Percentiles rank a stretch among this genome's conserved stretches.
Evolutionary conservation across 768 basidiomycete species (phyloP).

Genomic region (Leccinum broughii): DNA sequence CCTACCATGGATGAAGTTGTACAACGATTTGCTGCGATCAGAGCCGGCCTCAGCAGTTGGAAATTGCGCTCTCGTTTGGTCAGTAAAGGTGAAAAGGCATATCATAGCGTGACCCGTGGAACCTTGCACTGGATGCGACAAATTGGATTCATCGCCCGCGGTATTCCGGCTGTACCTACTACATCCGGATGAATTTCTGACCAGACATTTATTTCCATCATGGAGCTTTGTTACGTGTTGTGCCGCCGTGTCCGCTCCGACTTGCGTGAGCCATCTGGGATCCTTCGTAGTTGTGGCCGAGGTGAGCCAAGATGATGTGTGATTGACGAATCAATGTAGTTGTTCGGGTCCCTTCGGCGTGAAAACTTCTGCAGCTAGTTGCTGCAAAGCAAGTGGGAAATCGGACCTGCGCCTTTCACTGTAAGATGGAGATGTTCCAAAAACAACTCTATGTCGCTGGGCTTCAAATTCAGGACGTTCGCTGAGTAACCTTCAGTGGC

Average conservation of each 20-base stretch:
- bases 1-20: slow-evolving; percentile 38
- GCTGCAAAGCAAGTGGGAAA: background rate
- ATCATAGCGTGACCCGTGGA: slow-evolving; percentile 3
- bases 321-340: background rate
- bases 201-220: background rate
- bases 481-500: background rate
- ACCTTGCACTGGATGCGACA: slow-evolving; percentile 28
- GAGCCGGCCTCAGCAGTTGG: slow-evolving; percentile 16
- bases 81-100: background rate
- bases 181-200: background rate
- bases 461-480: background rate
- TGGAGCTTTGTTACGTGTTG: background rate
- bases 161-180: slow-evolving; percentile 23
- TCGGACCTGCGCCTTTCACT: too few species aligned
- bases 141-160: slow-evolving; percentile 15
- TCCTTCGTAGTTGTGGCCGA: background rate
- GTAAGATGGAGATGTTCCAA: too few species aligned
- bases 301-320: background rate
- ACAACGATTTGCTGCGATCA: background rate
- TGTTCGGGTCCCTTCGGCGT: too few species aligned
- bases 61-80: slow-evolving; percentile 32
- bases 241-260: background rate
- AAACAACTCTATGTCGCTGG: too few species aligned
- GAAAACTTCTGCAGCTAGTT: background rate
- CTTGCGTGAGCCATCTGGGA: background rate